Evolutionary conservation across 2,329 filamentous ascomycete genomes (phyloP).

Genomic region (Hypoxylon sp.): DNA sequence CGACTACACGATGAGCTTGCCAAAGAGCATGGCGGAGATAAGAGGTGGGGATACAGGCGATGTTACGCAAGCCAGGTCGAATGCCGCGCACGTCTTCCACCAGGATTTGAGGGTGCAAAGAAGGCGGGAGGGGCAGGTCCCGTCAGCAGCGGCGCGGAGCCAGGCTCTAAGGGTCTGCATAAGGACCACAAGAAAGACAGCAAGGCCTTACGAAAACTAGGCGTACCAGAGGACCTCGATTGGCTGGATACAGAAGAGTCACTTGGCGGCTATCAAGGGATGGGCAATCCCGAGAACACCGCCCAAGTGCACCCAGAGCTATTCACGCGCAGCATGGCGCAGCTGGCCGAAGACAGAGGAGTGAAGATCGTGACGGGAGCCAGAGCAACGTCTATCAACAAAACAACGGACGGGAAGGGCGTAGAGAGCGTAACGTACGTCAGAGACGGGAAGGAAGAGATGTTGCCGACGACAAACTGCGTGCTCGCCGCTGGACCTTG

Average conservation of each 20-base stretch:
- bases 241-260: constrained; percentile 71
- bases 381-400: constrained; percentile 46
- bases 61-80: constrained; percentile 52
- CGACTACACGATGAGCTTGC: constrained; percentile 76
- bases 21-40: constrained; percentile 73
- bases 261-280: constrained; percentile 55
- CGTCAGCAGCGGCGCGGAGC: constrained; percentile 11
- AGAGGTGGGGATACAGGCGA: constrained; percentile 76
- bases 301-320: constrained; percentile 83
- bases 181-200: constrained; percentile 49
- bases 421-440: constrained; percentile 50
- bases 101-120: constrained; percentile 27
- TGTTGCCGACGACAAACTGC: constrained; percentile 47
- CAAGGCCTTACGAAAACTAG: constrained; percentile 45
- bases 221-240: constrained; percentile 70
- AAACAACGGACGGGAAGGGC: constrained; percentile 32
- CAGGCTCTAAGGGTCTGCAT: constrained; percentile 46
- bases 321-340: constrained; percentile 79
- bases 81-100: constrained; percentile 48
- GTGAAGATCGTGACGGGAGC: constrained; percentile 61
- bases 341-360: constrained; percentile 72
- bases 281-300: constrained; percentile 67
- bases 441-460: constrained; percentile 44
- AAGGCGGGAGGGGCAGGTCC: constrained; percentile 5
- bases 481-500: constrained; percentile 60